A percentile compares a stretch with the other conserved stretches of the same genome.
phyloP scores from a whole-genome alignment of 1,284 basidiomycete genomes.

The Rhodotorula sp. region DNA sequence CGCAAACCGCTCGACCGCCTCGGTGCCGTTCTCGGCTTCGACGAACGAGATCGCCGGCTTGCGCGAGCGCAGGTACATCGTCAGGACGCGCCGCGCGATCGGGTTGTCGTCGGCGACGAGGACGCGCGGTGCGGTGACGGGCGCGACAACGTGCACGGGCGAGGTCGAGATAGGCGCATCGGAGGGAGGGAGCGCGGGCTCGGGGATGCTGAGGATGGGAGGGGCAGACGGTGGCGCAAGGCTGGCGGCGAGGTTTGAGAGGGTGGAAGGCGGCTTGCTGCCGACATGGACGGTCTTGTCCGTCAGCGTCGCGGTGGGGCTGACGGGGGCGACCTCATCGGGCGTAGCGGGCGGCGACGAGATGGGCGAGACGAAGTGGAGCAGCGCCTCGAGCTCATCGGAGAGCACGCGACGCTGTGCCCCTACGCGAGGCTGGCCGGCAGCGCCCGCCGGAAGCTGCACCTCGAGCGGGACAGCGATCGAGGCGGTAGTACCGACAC shows the following conservation, averaged over 20 bases:
- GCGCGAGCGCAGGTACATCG: not conserved
- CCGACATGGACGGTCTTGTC: too few species aligned
- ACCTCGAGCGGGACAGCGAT: constrained; percentile 18
- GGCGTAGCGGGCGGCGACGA: not conserved
- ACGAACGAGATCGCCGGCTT: not conserved
- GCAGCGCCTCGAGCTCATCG: constrained; percentile 14
- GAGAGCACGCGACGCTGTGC: too few species aligned
- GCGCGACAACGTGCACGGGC: too few species aligned
- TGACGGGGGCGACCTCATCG: not conserved
- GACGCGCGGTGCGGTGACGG: not conserved
- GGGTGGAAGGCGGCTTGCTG: too few species aligned
- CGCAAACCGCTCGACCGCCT: constrained; percentile 11
- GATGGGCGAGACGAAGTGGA: not conserved
- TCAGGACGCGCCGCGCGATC: constrained; percentile 7
- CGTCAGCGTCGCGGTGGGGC: too few species aligned
- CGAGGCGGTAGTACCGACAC: constrained; percentile 11
- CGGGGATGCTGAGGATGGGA: too few species aligned
- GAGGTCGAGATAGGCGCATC: too few species aligned
- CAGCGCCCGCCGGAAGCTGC: not conserved
- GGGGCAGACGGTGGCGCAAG: too few species aligned
- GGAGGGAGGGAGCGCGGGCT: too few species aligned
- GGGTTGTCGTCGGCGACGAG: constrained; percentile 21
- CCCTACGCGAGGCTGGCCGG: too few species aligned
- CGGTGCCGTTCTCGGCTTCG: constrained; percentile 10
- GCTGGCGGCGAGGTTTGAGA: too few species aligned